phyloP scores from a whole-genome alignment of 2,329 filamentous ascomycete species.

The Ilyonectria sp. region DNA sequence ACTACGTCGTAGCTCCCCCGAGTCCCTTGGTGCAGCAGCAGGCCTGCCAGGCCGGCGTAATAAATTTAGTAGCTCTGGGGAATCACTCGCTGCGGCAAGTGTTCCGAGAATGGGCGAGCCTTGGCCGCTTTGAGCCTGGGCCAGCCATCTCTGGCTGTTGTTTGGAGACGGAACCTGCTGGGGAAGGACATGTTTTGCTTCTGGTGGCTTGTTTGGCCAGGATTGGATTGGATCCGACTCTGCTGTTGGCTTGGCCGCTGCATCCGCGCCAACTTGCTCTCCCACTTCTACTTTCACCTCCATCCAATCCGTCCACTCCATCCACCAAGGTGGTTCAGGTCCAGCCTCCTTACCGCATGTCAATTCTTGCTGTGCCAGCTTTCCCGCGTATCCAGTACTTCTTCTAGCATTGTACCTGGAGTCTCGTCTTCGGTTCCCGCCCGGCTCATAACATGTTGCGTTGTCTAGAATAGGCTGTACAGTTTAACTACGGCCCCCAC shows the following conservation, averaged over 20 bases:
- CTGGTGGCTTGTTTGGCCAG: slow-evolving; percentile 18
- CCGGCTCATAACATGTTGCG: too few species aligned
- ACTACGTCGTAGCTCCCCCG: neutral
- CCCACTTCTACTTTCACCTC: neutral
- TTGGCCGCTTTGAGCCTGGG: slow-evolving; percentile 6
- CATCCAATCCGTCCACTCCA: neutral
- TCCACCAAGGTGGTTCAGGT: neutral
- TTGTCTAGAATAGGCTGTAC: neutral
- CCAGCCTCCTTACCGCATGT: neutral
- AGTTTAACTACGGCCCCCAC: neutral
- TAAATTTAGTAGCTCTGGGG: neutral
- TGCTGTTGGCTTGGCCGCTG: slow-evolving; percentile 14
- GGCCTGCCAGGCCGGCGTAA: neutral
- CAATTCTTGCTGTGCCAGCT: neutral
- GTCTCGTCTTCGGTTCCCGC: too few species aligned
- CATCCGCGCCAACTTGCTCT: slow-evolving; percentile 14
- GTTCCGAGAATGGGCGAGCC: slow-evolving; percentile 15
- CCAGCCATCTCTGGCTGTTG: slow-evolving; percentile 15
- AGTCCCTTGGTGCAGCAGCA: slow-evolving; percentile 1
- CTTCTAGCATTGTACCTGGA: neutral
- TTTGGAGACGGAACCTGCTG: slow-evolving; percentile 11
- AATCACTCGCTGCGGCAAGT: slow-evolving; percentile 16
- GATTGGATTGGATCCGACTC: slow-evolving; percentile 20
- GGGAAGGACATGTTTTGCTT: slow-evolving; percentile 1
- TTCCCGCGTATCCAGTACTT: neutral